Conservation (phyloP, 1,284 basidiomycete genomes). For the Marasmius oreades region DNA sequence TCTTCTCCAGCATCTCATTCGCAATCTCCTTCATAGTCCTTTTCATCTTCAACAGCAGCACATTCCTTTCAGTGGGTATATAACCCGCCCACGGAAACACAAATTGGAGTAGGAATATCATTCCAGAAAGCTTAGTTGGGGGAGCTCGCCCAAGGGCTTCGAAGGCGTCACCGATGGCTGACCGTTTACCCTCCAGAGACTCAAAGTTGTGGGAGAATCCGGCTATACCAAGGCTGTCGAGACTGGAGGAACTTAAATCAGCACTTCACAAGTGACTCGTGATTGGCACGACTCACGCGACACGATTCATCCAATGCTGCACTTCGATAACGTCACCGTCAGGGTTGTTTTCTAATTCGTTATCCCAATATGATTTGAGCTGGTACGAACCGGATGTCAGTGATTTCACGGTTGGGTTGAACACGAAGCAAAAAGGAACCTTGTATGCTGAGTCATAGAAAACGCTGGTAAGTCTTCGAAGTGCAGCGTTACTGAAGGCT, state of each 20-base stretch:
- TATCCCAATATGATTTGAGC: slow-evolving; percentile 12
- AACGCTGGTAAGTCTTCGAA: slow-evolving; percentile 35
- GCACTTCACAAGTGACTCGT: neutral
- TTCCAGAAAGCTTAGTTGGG: slow-evolving; percentile 5
- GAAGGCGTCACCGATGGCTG: slow-evolving; percentile 34
- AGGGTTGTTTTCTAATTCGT: slow-evolving; percentile 1
- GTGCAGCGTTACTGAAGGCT: slow-evolving; percentile 42
- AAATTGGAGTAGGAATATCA: slow-evolving; percentile 26
- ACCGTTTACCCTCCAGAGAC: slow-evolving; percentile 35
- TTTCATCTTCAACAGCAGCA: slow-evolving; percentile 27
- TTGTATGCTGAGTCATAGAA: slow-evolving; percentile 38
- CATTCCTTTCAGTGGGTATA: slow-evolving; percentile 28
- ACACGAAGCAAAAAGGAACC: slow-evolving; percentile 1
- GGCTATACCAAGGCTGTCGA: slow-evolving; percentile 46
- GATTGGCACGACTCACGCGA: slow-evolving; percentile 32
- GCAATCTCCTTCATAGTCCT: slow-evolving; percentile 31
- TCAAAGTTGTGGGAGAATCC: slow-evolving; percentile 44
- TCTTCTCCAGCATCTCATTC: slow-evolving; percentile 28
- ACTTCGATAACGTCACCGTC: slow-evolving; percentile 34
- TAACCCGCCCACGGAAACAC: slow-evolving; percentile 28
- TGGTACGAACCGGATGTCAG: neutral
- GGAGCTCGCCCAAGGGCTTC: slow-evolving; percentile 27
- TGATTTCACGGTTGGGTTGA: slow-evolving; percentile 23
- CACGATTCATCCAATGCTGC: slow-evolving; percentile 41
- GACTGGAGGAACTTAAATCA: slow-evolving; percentile 24